Base-by-base conservation (phyloP, 805 yeast genomes). In the Nakazawaea ernobii region DNA sequence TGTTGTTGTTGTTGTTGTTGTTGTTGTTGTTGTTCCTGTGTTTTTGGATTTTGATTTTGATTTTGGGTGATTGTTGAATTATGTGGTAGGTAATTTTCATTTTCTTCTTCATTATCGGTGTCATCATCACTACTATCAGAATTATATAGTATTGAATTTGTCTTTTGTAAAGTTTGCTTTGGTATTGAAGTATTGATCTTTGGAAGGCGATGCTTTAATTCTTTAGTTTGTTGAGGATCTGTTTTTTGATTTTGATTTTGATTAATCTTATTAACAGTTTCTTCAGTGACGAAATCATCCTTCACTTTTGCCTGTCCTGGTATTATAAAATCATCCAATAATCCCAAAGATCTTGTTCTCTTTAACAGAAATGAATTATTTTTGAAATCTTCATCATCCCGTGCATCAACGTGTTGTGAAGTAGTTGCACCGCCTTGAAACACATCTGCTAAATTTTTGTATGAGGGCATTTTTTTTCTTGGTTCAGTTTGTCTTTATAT, bases 271-370 rank as follows among this genome's bases (percentile, higher is more conserved):
- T 91, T 86, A 88, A 94, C 84, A 68, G 94, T 92, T 59, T 87
- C 97, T 67, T 91, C 96, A 51, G 94, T 79, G 49, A 92, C 94
- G 55, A 92, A 82, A 33, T 95, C 96, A 66, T 96, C 97, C 61
- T 84, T 90, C 67, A 86, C 79, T 75, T 90, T 90, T 60, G 95
- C 94, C 70, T 82, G 87, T 47, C 50, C 52, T 2, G 48, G 44
- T 13, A 35, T 35, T 15, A 48, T 48, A n/a, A 38, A 48, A 6
- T 43, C 87, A 58, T 85, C 95, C 54, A 88, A 68, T 11, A 86
- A 63, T 1, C 96, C 96, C 73, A 88, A 70, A 7, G 94, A 84
- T 57, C 94, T 74, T 32, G 96, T 88, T 59, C 96, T 69, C 57
- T 87, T 88, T 57, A 88, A 68, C 56, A 80, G 81, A 62, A 84